phyloP scores from a whole-genome alignment of 2,329 filamentous ascomycete species.

The Pestalotiopsis fici region DNA sequence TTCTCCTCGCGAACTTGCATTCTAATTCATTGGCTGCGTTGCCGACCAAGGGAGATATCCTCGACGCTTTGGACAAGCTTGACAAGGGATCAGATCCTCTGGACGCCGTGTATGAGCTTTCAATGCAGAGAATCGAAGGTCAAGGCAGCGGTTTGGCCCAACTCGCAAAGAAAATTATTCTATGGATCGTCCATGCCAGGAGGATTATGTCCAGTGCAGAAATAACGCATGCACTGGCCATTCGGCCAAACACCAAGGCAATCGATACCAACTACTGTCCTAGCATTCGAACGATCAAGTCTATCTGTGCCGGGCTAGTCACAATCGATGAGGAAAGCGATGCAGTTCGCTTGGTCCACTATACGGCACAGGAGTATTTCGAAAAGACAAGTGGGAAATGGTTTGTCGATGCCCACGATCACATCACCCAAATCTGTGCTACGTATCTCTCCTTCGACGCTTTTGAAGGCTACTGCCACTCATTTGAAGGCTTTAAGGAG shows the following conservation, averaged over 20 bases:
- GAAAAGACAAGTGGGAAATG: constrained; percentile 24
- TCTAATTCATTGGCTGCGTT: neutral
- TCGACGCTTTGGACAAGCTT: neutral
- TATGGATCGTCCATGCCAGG: neutral
- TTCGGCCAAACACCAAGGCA: constrained; percentile 10
- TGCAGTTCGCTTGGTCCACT: constrained; percentile 41
- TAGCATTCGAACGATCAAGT: constrained; percentile 23
- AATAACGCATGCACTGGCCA: constrained; percentile 11
- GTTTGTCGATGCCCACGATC: constrained; percentile 24
- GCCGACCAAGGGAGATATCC: neutral
- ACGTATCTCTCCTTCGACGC: constrained; percentile 34
- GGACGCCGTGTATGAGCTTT: neutral
- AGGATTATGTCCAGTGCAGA: neutral
- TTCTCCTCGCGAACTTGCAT: neutral
- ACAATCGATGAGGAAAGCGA: constrained; percentile 29
- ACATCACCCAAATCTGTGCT: constrained; percentile 23
- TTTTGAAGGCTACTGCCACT: constrained; percentile 3
- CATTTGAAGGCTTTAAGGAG: neutral
- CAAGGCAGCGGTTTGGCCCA: neutral
- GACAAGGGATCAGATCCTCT: neutral
- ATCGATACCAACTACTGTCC: constrained; percentile 31
- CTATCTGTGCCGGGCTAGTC: constrained; percentile 13
- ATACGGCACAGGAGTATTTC: constrained; percentile 45
- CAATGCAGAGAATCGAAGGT: neutral
- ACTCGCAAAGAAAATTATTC: neutral